These are phyloP conservation scores for Heimioporus sp. DNA, from an alignment of 768 basidiomycete genomes.

Conservation along the genomic window DNA sequence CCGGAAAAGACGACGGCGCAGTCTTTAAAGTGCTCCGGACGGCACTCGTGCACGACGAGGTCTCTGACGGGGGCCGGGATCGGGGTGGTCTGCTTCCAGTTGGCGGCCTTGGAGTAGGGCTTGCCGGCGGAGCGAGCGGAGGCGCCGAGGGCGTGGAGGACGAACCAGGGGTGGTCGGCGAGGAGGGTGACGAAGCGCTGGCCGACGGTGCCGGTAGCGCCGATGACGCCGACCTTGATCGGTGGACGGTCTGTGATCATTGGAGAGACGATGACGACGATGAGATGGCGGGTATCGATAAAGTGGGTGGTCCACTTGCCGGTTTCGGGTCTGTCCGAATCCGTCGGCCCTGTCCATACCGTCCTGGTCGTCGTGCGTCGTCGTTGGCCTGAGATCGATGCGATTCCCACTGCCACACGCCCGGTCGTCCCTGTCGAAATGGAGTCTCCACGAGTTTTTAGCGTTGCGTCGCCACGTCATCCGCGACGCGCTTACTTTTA, in stretches of 20 bases:
- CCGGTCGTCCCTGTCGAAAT: too few relatives aligned
- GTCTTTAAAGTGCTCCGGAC: constrained; percentile 69
- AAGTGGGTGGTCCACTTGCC: background rate
- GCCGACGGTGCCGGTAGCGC: constrained; percentile 93
- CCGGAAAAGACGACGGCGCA: constrained; percentile 93
- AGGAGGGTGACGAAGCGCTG: constrained; percentile 93
- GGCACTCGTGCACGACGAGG: constrained; percentile 68
- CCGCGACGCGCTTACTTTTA: too few relatives aligned
- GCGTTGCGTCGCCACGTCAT: too few relatives aligned
- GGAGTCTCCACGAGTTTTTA: too few relatives aligned
- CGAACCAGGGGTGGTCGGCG: constrained; percentile 86
- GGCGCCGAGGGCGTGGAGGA: constrained; percentile 83
- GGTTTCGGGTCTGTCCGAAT: background rate
- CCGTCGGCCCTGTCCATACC: too few relatives aligned
- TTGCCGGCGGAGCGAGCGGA: constrained; percentile 87
- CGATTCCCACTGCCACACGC: too few relatives aligned
- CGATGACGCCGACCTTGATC: constrained; percentile 71
- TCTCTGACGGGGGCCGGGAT: constrained; percentile 66
- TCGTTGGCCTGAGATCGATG: too few relatives aligned
- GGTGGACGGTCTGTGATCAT: constrained; percentile 14
- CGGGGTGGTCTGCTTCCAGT: constrained; percentile 85
- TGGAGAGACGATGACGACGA: constrained; percentile 19
- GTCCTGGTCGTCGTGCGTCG: too few relatives aligned
- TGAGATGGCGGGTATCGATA: constrained; percentile 1
- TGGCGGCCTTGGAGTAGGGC: constrained; percentile 64